These are phyloP conservation scores for Mycena sanguinolenta DNA, from an alignment of 768 basidiomycete species.

Conservation along the genomic window DNA sequence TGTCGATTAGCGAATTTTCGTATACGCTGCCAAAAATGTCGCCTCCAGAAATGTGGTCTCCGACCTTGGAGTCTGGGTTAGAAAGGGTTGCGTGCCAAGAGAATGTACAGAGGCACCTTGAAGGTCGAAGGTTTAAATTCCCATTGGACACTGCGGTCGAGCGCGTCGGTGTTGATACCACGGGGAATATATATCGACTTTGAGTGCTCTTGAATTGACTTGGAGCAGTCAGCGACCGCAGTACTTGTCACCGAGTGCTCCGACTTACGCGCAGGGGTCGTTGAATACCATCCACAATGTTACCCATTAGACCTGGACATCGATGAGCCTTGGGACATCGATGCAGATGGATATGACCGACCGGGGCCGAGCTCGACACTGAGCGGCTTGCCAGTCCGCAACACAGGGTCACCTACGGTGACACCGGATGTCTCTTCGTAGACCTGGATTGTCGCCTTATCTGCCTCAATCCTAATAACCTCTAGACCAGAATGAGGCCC, in stretches of 20 bases:
- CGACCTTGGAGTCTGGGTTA: slow-evolving; percentile 68
- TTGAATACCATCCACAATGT: slow-evolving; percentile 98
- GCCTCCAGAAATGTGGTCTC: slow-evolving; percentile 97
- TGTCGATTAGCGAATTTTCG: slow-evolving; percentile 96
- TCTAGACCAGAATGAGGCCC: slow-evolving; percentile 61
- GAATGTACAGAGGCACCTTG: slow-evolving; percentile 64
- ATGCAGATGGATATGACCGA: slow-evolving; percentile 48
- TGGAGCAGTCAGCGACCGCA: slow-evolving; percentile 31
- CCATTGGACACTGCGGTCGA: slow-evolving; percentile 92
- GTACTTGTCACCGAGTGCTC: slow-evolving; percentile 11
- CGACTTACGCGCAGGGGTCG: slow-evolving; percentile 84
- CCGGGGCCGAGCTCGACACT: slow-evolving; percentile 98
- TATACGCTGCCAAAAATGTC: slow-evolving; percentile 96
- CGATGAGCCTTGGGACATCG: slow-evolving; percentile 1
- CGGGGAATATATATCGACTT: slow-evolving; percentile 99
- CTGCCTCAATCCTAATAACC: slow-evolving; percentile 98
- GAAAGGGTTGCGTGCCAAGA: slow-evolving; percentile 25
- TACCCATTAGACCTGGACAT: slow-evolving; percentile 91
- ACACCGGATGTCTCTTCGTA: slow-evolving; percentile 99
- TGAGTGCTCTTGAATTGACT: slow-evolving; percentile 95
- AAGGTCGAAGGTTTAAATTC: slow-evolving; percentile 90
- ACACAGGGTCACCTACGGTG: slow-evolving; percentile 97
- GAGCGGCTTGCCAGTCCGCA: slow-evolving; percentile 97
- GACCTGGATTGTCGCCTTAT: slow-evolving; percentile 98
- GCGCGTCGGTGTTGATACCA: slow-evolving; percentile 97